Conservation (phyloP, 176 grass and related monocot species). For the Secale cereale region DNA sequence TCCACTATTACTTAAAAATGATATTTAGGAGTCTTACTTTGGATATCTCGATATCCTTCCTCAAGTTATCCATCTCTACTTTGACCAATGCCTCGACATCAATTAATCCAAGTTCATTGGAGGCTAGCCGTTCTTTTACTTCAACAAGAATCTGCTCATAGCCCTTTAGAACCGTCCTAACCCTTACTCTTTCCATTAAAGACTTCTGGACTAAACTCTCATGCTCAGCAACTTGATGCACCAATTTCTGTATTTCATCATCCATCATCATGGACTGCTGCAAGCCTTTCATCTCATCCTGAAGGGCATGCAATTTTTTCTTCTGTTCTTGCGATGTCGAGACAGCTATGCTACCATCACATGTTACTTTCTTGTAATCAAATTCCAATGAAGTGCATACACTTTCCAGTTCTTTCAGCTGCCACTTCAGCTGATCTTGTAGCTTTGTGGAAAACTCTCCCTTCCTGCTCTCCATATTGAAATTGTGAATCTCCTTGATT, state of each 20-base stretch:
- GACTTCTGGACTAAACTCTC: constrained; percentile 28
- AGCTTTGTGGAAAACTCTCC: constrained; percentile 42
- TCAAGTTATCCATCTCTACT: constrained; percentile 47
- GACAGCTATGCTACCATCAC: constrained; percentile 30
- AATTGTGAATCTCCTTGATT: constrained; percentile 33
- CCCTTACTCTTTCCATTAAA: constrained; percentile 40
- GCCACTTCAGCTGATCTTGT: constrained; percentile 35
- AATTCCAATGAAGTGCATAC: constrained; percentile 28
- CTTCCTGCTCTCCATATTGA: constrained; percentile 35
- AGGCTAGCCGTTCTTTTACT: constrained; percentile 32
- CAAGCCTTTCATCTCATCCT: constrained; percentile 16
- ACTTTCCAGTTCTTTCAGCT: constrained; percentile 48
- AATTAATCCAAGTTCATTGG: constrained; percentile 21
- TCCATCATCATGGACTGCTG: constrained; percentile 19
- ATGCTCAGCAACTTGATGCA: constrained; percentile 22
- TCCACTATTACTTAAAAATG: constrained; percentile 32
- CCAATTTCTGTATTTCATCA: constrained; percentile 38
- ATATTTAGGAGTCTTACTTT: constrained; percentile 41
- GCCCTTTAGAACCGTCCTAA: constrained; percentile 32
- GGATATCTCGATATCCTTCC: constrained; percentile 30
- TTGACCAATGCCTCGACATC: constrained; percentile 40
- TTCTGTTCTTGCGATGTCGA: constrained; percentile 26
- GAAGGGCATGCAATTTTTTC: constrained; percentile 32
- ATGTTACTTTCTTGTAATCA: constrained; percentile 40
- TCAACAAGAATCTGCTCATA: constrained; percentile 25